A percentile compares a stretch with the other conserved stretches of the same genome.
Evolutionary conservation across 2,329 filamentous ascomycete genomes (phyloP).

Genomic region (Tolypocladium amazonense): DNA sequence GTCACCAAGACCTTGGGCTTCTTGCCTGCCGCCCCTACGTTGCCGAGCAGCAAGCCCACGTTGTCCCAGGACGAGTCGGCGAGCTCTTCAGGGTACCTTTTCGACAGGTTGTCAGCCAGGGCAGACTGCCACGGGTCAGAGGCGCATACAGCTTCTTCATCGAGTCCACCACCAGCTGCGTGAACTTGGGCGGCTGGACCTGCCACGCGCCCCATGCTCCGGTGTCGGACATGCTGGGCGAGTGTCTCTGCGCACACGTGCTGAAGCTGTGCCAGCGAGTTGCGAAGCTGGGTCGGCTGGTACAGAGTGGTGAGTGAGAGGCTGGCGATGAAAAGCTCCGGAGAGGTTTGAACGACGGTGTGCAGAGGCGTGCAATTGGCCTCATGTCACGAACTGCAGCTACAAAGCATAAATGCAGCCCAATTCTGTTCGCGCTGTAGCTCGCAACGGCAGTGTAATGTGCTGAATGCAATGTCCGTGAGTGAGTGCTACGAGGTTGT

Average conservation of each 20-base stretch:
- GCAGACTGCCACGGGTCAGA: not conserved
- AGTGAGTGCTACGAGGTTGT: no score
- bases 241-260: not conserved
- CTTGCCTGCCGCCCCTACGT: constrained; percentile 22
- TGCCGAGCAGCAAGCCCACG: constrained; percentile 65
- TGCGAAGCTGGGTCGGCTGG: no score
- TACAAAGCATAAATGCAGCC: not conserved
- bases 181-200: constrained; percentile 30
- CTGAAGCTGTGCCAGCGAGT: not conserved
- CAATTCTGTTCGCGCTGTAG: not conserved
- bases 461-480: no score
- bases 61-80: constrained; percentile 94
- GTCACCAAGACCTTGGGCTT: constrained; percentile 45
- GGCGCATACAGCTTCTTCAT: constrained; percentile 61
- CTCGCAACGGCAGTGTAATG: not conserved
- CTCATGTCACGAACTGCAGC: constrained; percentile 8
- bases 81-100: constrained; percentile 76
- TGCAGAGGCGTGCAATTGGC: not conserved
- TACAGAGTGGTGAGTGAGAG: not conserved
- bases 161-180: constrained; percentile 56
- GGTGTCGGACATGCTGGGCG: constrained; percentile 13
- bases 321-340: no score
- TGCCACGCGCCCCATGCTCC: constrained; percentile 29
- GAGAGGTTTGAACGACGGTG: not conserved
- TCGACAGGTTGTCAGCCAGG: constrained; percentile 21